Evolutionary conservation across 2,329 filamentous ascomycete species (phyloP).

Genomic region (Plectosphaerella cucumerina): DNA sequence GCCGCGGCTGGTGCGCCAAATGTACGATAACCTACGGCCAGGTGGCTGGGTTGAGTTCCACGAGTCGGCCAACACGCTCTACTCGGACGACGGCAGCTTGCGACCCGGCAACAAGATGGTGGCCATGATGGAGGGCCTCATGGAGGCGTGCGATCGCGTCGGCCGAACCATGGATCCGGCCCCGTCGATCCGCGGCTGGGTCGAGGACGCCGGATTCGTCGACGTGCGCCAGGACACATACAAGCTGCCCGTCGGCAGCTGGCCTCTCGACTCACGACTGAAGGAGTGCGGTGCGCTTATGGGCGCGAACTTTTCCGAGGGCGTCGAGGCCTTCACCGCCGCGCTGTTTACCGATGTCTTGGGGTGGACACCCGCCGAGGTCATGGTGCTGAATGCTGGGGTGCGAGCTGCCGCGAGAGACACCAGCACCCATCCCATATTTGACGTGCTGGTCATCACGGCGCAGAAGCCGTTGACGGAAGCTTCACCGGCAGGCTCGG

Average conservation of each 20-base stretch:
- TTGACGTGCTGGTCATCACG: conserved; percentile 23
- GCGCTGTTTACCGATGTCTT: conserved; percentile 22
- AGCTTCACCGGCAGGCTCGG: no score
- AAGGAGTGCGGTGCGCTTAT: conserved; percentile 31
- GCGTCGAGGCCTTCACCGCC: conserved; percentile 15
- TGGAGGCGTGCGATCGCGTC: conserved; percentile 19
- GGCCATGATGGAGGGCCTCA: conserved; percentile 17
- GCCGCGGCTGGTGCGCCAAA: conserved; percentile 11
- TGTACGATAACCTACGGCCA: conserved; percentile 5
- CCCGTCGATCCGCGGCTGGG: conserved; percentile 14
- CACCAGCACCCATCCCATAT: conserved; percentile 22
- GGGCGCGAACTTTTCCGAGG: conserved; percentile 14
- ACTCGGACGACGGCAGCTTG: conserved; percentile 3
- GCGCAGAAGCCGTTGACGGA: conserved; percentile 18
- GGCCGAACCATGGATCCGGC: conserved; percentile 24
- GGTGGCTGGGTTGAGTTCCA: conserved; percentile 7
- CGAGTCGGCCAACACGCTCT: conserved; percentile 4
- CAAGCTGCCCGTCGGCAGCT: conserved; percentile 25
- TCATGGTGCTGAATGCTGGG: conserved; percentile 16
- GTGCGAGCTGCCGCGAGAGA: conserved; percentile 21
- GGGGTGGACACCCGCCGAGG: conserved; percentile 19
- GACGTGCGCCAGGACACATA: conserved; percentile 20
- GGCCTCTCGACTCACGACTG: conserved; percentile 34
- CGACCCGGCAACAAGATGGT: conserved; percentile 3
- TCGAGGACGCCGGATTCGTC: conserved; percentile 24